Conservation (phyloP, 2,329 filamentous ascomycete genomes). For the Ophiostoma quercus region DNA sequence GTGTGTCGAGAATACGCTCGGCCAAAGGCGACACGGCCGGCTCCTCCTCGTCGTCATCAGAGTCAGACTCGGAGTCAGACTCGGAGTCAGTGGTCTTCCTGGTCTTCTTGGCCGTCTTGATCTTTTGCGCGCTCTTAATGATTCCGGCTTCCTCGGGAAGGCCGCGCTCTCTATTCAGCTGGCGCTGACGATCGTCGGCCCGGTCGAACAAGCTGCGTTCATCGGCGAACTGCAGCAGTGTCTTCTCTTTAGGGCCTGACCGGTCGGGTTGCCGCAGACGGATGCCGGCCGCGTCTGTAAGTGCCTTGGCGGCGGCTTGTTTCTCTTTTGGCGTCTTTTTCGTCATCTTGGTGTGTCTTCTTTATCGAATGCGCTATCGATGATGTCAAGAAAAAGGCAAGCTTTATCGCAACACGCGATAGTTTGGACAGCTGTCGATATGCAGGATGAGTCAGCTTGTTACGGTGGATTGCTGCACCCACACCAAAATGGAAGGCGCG, state of each 20-base stretch:
- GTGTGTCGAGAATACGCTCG: constrained; percentile 51
- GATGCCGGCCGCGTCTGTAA: constrained; percentile 46
- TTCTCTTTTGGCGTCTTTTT: constrained; percentile 17
- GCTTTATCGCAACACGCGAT: neutral
- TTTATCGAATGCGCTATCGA: neutral
- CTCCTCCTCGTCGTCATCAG: constrained; percentile 27
- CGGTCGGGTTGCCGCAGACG: constrained; percentile 66
- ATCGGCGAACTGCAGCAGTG: constrained; percentile 67
- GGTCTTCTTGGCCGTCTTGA: constrained; percentile 12
- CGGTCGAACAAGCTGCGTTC: constrained; percentile 55
- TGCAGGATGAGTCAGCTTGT: neutral
- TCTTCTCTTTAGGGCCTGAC: constrained; percentile 56
- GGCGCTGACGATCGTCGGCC: constrained; percentile 40
- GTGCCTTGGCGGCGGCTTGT: constrained; percentile 44
- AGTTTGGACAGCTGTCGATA: constrained; percentile 11
- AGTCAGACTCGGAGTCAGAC: constrained; percentile 34
- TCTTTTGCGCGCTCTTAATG: neutral
- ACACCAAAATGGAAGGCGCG: constrained; percentile 19
- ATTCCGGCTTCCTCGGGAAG: constrained; percentile 24
- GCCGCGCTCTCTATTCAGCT: constrained; percentile 31
- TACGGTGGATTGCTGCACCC: constrained; percentile 13
- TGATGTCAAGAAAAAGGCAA: neutral
- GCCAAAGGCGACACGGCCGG: constrained; percentile 40
- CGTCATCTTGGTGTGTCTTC: constrained; percentile 18
- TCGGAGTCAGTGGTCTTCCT: neutral